Evolutionary conservation across 352 stramenopile genomes (phyloP), one percentile per base, ranked within the genome.

Genomic region (Thalassiosira livingstoniorum): DNA sequence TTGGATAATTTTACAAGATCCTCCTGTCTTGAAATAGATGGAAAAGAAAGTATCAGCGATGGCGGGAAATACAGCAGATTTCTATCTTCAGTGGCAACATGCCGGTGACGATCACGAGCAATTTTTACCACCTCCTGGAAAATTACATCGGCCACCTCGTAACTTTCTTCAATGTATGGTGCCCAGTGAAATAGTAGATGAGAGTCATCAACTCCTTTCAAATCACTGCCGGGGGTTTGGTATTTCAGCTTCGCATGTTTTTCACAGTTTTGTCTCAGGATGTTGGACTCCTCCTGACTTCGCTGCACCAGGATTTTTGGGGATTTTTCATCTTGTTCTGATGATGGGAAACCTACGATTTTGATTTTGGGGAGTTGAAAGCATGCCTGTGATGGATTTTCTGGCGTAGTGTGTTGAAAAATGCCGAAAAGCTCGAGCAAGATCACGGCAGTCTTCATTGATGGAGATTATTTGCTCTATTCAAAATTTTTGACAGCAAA

Each of bases 361-460:
- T 76, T 76, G 4, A 82, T 72, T 39, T 71, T 82, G 21, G 75
- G 75, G 29, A 82, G 67, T 34, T 82, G 75, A 43, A 82, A 82
- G 2, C 47, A 10, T n/a, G n/a, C n/a, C n/a, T n/a, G n/a, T n/a
- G n/a, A n/a, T n/a, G n/a, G n/a, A n/a, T n/a, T n/a, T n/a, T n/a
- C 39, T 47, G 39, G 39, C 15, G 39, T 18, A 47, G 39, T 15
- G 7, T 15, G 7, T 7, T 7, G 7, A 7, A 47, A 7, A 47
- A 47, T 47, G 39, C 7, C 39, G 39, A 47, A 47, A 18, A 47
- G 39, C 15, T 18, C 15, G 39, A 47, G 39, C 7, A 18, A 47
- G 39, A 15, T 18, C 7, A 47, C 7, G 15, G 39, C 15, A 7
- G 15, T 47, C 15, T 47, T 47, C 39, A 47, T n/a, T n/a, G n/a